Conservation (phyloP, 768 basidiomycete species). For the Russula olivacea region DNA sequence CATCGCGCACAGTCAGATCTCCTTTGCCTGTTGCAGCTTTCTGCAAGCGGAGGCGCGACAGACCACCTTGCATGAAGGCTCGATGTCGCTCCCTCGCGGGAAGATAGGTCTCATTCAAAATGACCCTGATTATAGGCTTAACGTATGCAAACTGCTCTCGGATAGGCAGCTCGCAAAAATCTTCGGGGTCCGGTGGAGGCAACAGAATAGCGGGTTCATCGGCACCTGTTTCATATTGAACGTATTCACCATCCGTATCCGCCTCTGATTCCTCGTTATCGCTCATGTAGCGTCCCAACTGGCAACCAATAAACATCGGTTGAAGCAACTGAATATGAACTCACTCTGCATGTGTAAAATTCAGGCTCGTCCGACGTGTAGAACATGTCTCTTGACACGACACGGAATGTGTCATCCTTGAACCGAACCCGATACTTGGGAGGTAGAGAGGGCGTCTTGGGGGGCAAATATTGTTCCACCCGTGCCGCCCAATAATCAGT, state of each 20-base stretch:
- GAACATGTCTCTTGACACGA: conserved; percentile 48
- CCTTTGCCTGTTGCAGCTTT: conserved; percentile 34
- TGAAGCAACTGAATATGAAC: conserved; percentile 4
- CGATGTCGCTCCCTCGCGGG: conserved; percentile 49
- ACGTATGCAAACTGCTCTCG: conserved; percentile 58
- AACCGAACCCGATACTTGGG: conserved; percentile 54
- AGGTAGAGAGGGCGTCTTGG: conserved; percentile 34
- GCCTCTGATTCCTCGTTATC: conserved; percentile 33
- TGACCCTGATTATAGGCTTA: conserved; percentile 55
- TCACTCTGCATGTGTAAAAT: conserved; percentile 59
- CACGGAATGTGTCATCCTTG: conserved; percentile 44
- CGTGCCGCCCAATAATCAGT: conserved; percentile 61
- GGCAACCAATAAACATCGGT: background rate
- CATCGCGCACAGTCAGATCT: conserved; percentile 35
- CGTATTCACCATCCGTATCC: conserved; percentile 27
- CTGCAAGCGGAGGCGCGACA: conserved; percentile 38
- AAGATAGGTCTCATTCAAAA: conserved; percentile 49
- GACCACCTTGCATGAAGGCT: conserved; percentile 54
- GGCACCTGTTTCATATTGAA: conserved; percentile 28
- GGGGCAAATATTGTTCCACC: conserved; percentile 47
- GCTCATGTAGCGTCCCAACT: conserved; percentile 57
- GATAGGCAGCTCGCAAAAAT: conserved; percentile 47
- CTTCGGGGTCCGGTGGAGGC: conserved; percentile 38
- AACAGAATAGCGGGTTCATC: conserved; percentile 40
- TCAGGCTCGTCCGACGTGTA: conserved; percentile 50